These are phyloP conservation scores for Ustilago bromivora DNA, from an alignment of 1,284 basidiomycete species.

Conservation along the genomic window DNA sequence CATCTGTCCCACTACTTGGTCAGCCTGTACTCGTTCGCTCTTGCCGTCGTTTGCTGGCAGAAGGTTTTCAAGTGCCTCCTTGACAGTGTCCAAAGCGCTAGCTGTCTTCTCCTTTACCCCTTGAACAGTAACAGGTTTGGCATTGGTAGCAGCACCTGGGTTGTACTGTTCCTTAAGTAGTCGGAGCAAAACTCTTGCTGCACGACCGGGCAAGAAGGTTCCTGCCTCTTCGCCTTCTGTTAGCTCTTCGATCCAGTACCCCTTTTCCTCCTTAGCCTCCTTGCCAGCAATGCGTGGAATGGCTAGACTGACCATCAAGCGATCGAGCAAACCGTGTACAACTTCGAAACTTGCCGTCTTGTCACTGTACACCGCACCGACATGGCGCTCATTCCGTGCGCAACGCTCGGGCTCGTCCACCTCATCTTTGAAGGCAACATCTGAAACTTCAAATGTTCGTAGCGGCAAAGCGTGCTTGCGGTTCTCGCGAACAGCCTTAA, in stretches of 20 bases:
- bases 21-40: slow-evolving; percentile 4
- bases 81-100: slow-evolving; percentile 36
- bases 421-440: slow-evolving; percentile 89
- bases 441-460: slow-evolving; percentile 92
- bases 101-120: not conserved
- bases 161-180: slow-evolving; percentile 46
- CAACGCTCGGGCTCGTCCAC: slow-evolving; percentile 78
- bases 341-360: slow-evolving; percentile 97
- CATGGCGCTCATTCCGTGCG: slow-evolving; percentile 85
- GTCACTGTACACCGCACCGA: slow-evolving; percentile 93
- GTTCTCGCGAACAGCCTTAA: slow-evolving; percentile 98
- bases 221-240: slow-evolving; percentile 75
- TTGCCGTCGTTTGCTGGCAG: slow-evolving; percentile 9
- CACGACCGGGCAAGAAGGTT: slow-evolving; percentile 93
- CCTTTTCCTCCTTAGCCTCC: slow-evolving; percentile 73
- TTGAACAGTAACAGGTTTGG: not conserved
- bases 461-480: slow-evolving; percentile 91
- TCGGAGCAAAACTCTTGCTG: slow-evolving; percentile 89
- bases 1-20: slow-evolving; percentile 46
- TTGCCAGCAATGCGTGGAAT: slow-evolving; percentile 82
- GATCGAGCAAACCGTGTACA: slow-evolving; percentile 92
- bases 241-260: slow-evolving; percentile 83
- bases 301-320: slow-evolving; percentile 93
- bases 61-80: slow-evolving; percentile 25
- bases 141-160: slow-evolving; percentile 27